Evolutionary conservation across 805 yeast genomes (phyloP).

Genomic region (Alloascoidea hylecoeti): DNA sequence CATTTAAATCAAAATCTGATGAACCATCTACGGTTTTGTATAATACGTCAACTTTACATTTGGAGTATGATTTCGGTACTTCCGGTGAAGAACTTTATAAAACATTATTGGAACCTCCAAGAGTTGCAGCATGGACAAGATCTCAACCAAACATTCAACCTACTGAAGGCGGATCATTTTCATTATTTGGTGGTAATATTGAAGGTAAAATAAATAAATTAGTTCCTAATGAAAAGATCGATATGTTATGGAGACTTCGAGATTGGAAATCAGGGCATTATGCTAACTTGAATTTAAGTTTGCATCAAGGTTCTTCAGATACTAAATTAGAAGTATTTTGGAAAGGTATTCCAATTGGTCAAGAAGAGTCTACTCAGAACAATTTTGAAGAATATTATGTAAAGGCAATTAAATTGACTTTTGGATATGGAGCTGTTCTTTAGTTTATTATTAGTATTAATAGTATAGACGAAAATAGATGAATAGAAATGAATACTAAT

Average conservation of each 20-base stretch:
- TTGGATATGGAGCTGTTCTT: conserved; percentile 32
- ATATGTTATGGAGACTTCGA: conserved; percentile 73
- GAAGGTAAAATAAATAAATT: conserved; percentile 53
- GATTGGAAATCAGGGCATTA: conserved; percentile 83
- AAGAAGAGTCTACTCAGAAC: conserved; percentile 72
- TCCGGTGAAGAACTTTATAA: conserved; percentile 75
- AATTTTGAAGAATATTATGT: conserved; percentile 88
- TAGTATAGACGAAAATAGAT: no score
- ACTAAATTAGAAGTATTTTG: conserved; percentile 69
- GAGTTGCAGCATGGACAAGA: conserved; percentile 88
- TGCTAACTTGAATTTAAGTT: conserved; percentile 50
- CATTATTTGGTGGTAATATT: conserved; percentile 80
- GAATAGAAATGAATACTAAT: no score
- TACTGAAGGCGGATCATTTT: conserved; percentile 43
- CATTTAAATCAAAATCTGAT: conserved; percentile 8
- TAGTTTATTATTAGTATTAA: no score
- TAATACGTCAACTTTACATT: conserved; percentile 67
- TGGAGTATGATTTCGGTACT: conserved; percentile 74
- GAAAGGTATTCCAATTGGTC: conserved; percentile 89
- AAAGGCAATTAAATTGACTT: conserved; percentile 76
- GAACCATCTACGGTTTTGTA: conserved; percentile 28
- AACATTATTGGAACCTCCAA: conserved; percentile 60
- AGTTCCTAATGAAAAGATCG: conserved; percentile 42
- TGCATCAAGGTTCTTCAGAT: conserved; percentile 72
- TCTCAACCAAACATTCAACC: conserved; percentile 50